phyloP scores from a whole-genome alignment of 1,284 basidiomycete genomes.

The Caloboletus inedulis region DNA sequence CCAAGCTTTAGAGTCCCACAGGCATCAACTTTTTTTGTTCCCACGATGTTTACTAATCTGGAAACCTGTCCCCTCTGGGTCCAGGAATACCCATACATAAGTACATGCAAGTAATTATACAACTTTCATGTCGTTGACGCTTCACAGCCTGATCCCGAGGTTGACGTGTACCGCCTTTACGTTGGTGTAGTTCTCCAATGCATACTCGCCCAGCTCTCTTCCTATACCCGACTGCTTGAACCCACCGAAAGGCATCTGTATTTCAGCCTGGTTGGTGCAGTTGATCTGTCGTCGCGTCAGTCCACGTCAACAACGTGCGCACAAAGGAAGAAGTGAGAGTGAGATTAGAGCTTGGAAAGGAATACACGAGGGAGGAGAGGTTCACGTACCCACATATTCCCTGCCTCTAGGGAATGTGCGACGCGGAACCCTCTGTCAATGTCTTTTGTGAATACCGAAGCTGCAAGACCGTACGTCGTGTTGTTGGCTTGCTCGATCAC shows the following conservation, averaged over 20 bases:
- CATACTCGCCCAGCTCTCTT: constrained; percentile 73
- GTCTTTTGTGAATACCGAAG: constrained; percentile 76
- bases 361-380: too few species aligned
- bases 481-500: constrained; percentile 69
- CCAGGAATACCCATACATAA: too few species aligned
- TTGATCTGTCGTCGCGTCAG: constrained; percentile 49
- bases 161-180: constrained; percentile 71
- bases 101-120: not conserved
- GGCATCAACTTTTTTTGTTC: too few species aligned
- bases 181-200: constrained; percentile 61
- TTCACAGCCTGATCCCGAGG: constrained; percentile 33
- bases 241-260: constrained; percentile 73
- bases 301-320: not conserved
- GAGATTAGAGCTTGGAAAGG: not conserved
- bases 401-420: constrained; percentile 71
- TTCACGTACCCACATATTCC: constrained; percentile 57
- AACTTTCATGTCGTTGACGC: not conserved
- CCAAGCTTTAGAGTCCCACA: too few species aligned
- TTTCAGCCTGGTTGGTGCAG: constrained; percentile 58
- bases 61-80: too few species aligned
- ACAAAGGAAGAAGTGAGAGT: not conserved
- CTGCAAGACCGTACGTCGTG: constrained; percentile 70
- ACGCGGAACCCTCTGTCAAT: constrained; percentile 64
- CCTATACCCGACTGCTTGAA: constrained; percentile 81
- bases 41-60: too few species aligned